Evolutionary conservation across 768 basidiomycete genomes (phyloP), one percentile per base, ranked within the genome.

Genomic region (Kwoniella botswanensis): DNA sequence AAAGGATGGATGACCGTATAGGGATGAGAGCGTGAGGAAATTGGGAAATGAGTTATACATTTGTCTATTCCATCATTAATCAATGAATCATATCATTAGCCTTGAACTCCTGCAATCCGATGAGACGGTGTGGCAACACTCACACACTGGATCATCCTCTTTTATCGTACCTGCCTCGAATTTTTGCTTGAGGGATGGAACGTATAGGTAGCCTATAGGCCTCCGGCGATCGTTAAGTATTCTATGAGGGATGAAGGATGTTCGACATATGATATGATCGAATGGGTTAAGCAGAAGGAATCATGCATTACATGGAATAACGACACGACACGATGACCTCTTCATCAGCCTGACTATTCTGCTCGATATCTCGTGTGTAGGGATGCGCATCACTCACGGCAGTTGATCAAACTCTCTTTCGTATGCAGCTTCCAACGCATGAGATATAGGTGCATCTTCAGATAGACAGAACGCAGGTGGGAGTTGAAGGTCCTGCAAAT

Each of bases 401-500:
- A 96, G 90, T 76, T 95, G 90, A 18, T 93, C 93, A 84, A 95
- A 97, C 81, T 97, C 94, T 43, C 93, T 89, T 74, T 97, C 94
- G 76, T 94, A 96, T 0, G 94, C 94, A 26, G 91, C 87, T 75
- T 93, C 93, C 35, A 96, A 88, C 1, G 92, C 94, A 24, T 88
- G 86, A 10, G 88, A 87, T 68, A 95, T 89, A 21, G 88, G 86
- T 77, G 93, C 93, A 68, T 87, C 86, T 12, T 87, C 85, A 9
- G 91, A 90, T 3, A 96, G 86, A 17, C 91, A 88, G 82, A 95
- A 95, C 0, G 94, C 94, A 10, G 94, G 94, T 0, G 93, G 90
- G 2, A 85, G 78, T 76, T 85, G 82, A 2, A 84, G 76, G 67
- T 83, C 82, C 79, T 82, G 58, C 7, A 43, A 1, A 35, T 35